Evolutionary conservation across 305 asterid genomes (phyloP), one percentile per base, ranked within the genome.

Genomic region (Fraxinus albicans): DNA sequence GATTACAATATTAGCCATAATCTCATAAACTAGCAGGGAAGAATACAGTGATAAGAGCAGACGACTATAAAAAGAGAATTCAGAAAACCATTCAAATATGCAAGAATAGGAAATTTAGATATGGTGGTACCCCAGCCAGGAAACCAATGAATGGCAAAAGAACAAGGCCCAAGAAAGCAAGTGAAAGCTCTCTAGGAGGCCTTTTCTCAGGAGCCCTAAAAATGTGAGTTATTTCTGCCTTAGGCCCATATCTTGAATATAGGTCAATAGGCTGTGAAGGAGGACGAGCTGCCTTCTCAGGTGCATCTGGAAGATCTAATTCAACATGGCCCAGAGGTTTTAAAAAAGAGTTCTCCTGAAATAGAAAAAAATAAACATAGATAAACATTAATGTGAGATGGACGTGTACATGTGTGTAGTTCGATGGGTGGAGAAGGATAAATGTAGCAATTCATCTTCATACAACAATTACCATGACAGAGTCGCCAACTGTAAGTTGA

Each of bases 261-360:
- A 84, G 86, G 83, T 92, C 97, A 86, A 91, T 89, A 53, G 97
- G 88, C 65, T 81, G 97, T 25, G 89, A 91, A 82, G 99, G 98
- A 82, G 98, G 98, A 15, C 92, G 95, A 77, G 95, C 89, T 73
- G 97, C 93, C 90, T 94, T 96, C 87, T 96, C 98, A 76, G 97
- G 98, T 80, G 97, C 89, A 23, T 90, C 95, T 13, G 98, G 99
- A 80, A 96, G 94, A 88, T 96, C 99, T 84, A 96, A 86, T 44
- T 94, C 98, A 77, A 94, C 81, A 58, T 88, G 86, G 77, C 98
- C 99, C 86, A 96, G 84, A 85, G 80, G 88, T 89, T 85, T 94
- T 88, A 90, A 88, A 92, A 94, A 91, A 69, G 99, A 94, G 88
- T 96, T 96, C 88, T 96, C 99, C 99, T 96, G 95, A 80, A 86